A percentile compares a stretch with the other conserved stretches of the same genome.
phyloP scores from a whole-genome alignment of 306 rosid species.

The Casuarina cunninghamiana region DNA sequence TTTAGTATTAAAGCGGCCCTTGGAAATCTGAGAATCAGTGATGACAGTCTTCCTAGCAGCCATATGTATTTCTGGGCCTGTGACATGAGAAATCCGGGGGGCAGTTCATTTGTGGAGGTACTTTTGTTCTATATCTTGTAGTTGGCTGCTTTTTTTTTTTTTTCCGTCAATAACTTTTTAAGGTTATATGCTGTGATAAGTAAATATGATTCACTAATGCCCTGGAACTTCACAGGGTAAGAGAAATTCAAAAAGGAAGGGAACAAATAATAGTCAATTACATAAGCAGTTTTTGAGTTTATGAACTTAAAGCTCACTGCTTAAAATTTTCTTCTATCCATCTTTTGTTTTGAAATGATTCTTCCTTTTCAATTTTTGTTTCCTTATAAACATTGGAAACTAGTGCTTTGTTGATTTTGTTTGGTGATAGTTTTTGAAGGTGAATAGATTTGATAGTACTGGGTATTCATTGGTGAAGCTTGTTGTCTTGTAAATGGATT shows the following conservation, averaged over 20 bases:
- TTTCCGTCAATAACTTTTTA: not conserved
- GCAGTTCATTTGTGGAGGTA: slow-evolving; percentile 98
- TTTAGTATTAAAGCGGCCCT: slow-evolving; percentile 91
- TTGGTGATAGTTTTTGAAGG: not conserved
- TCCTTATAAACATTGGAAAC: not conserved
- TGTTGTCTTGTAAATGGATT: too few relatives aligned
- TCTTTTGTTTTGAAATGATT: not conserved
- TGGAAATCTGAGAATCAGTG: slow-evolving; percentile 92
- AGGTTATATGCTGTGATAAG: not conserved
- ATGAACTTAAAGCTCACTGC: not conserved
- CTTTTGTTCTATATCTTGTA: slow-evolving; percentile 23
- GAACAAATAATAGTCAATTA: not conserved
- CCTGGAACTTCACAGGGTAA: not conserved
- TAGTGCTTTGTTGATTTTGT: not conserved
- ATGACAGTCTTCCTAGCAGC: slow-evolving; percentile 78
- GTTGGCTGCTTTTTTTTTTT: not conserved
- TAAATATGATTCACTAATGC: not conserved
- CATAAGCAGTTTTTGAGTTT: not conserved
- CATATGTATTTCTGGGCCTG: slow-evolving; percentile 97
- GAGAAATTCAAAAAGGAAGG: not conserved
- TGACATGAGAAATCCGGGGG: slow-evolving; percentile 94
- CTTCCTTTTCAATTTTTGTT: not conserved
- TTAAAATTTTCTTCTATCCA: not conserved
- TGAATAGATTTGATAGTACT: not conserved
- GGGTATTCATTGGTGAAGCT: not conserved